Evolutionary conservation across 495 filamentous ascomycete species (phyloP).

Genomic region (Hapsidospora chrysogenum): DNA sequence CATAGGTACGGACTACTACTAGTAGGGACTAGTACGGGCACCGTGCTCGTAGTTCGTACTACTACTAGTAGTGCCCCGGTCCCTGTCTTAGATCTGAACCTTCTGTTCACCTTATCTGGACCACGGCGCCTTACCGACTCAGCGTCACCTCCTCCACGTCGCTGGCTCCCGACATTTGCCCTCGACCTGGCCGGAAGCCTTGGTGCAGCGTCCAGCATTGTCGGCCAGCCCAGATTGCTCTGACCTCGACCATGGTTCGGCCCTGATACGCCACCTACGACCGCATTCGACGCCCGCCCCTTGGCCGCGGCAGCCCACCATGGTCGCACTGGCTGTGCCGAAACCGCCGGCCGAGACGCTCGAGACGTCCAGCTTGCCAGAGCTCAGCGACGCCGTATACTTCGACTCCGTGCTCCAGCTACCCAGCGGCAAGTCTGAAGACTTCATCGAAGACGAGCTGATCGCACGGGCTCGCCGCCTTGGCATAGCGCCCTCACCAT

Average conservation of each 20-base stretch:
- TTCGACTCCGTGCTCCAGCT: constrained; percentile 23
- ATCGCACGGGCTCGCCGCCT: constrained; percentile 19
- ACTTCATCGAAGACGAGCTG: constrained; percentile 19
- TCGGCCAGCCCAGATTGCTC: too few relatives aligned
- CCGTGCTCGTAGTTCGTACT: too few relatives aligned
- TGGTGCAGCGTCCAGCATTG: too few relatives aligned
- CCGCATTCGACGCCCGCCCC: background rate
- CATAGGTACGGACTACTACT: too few relatives aligned
- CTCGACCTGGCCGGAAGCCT: too few relatives aligned
- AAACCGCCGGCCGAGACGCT: background rate
- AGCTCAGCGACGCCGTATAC: constrained; percentile 25
- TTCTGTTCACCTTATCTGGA: too few relatives aligned
- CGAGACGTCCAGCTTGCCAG: constrained; percentile 9
- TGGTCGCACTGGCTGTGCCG: background rate
- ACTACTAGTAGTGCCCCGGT: too few relatives aligned
- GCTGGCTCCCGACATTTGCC: too few relatives aligned
- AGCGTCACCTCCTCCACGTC: too few relatives aligned
- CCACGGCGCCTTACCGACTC: too few relatives aligned
- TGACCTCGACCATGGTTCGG: background rate
- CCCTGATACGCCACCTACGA: background rate
- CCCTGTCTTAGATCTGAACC: too few relatives aligned
- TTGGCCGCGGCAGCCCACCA: background rate
- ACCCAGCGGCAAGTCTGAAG: constrained; percentile 18
- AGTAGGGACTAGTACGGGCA: too few relatives aligned
- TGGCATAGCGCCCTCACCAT: constrained; percentile 25